A percentile compares a stretch with the other conserved stretches of the same genome.
These are phyloP conservation scores for Abrus precatorius DNA, from an alignment of 306 rosid species.

Conservation along the genomic window DNA sequence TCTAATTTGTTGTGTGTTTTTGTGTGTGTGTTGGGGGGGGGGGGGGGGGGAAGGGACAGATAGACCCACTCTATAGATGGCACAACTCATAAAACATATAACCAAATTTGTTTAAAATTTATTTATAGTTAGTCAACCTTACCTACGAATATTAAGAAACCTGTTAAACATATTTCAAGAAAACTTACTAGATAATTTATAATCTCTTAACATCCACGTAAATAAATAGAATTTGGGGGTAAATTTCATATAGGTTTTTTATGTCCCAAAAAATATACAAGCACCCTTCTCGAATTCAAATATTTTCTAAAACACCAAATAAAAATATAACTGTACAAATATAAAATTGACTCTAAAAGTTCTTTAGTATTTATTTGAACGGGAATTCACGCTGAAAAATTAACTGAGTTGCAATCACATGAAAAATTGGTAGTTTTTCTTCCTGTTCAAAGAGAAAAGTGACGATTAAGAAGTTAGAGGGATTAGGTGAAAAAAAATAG, in stretches of 20 bases:
- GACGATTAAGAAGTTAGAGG: conserved; percentile 2
- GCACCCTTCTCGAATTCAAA: conserved; percentile 17
- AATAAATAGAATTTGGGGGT: conserved; percentile 9
- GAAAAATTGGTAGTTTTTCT: conserved; percentile 13
- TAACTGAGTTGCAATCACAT: background rate
- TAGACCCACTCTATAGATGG: background rate
- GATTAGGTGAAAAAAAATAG: background rate
- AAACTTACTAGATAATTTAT: conserved; percentile 14
- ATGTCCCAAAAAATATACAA: conserved; percentile 10
- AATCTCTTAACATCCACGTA: background rate
- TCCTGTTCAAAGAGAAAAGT: conserved; percentile 26
- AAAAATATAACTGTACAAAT: background rate
- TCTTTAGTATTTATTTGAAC: conserved; percentile 10
- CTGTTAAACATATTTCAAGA: conserved; percentile 1
- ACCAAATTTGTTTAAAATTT: conserved; percentile 35
- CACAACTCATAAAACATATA: conserved; percentile 35
- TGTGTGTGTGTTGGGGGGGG: no score
- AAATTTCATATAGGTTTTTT: conserved; percentile 14
- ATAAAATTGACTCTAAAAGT: conserved; percentile 9
- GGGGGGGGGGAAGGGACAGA: no score
- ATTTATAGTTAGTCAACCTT: conserved; percentile 33
- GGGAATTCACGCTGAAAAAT: conserved; percentile 10
- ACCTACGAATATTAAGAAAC: conserved; percentile 25
- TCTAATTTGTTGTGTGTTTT: background rate
- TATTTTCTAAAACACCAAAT: conserved; percentile 22